Percentiles rank a stretch among this genome's conserved stretches.
Evolutionary conservation across 495 filamentous ascomycete species (phyloP).

Genomic region (Apodospora peruviana): DNA sequence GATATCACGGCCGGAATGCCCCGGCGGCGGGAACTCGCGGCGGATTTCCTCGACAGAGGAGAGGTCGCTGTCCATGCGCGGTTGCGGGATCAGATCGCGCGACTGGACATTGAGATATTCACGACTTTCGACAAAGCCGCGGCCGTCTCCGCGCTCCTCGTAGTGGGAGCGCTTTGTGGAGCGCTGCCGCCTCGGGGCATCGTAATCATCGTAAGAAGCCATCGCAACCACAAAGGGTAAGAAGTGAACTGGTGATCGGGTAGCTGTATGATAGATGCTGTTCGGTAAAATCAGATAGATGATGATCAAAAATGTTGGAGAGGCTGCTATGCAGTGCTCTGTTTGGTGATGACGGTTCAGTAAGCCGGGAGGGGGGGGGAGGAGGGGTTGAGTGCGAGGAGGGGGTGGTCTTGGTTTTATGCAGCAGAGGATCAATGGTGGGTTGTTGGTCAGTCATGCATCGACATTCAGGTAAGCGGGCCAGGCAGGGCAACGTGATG

Average conservation of each 20-base stretch:
- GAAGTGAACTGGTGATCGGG: too few relatives aligned
- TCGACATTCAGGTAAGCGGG: too few relatives aligned
- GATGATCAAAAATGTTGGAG: neutral
- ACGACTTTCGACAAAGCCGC: slow-evolving; percentile 44
- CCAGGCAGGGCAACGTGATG: too few relatives aligned
- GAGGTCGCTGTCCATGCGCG: slow-evolving; percentile 53
- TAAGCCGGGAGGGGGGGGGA: neutral
- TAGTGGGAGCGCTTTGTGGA: slow-evolving; percentile 38
- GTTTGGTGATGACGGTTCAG: neutral
- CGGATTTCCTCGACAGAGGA: slow-evolving; percentile 63
- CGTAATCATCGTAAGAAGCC: slow-evolving; percentile 45
- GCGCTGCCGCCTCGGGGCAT: slow-evolving; percentile 35
- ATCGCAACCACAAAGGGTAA: slow-evolving; percentile 26
- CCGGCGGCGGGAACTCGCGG: slow-evolving; percentile 61
- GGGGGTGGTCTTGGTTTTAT: neutral
- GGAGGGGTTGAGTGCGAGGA: neutral
- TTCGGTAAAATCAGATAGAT: neutral
- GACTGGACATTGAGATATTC: slow-evolving; percentile 40
- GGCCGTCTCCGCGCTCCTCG: slow-evolving; percentile 44
- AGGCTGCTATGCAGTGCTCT: neutral
- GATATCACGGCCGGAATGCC: slow-evolving; percentile 45
- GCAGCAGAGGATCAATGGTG: neutral
- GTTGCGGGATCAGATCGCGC: slow-evolving; percentile 49
- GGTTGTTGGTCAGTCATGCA: neutral
- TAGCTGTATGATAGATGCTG: neutral